Percentiles rank a stretch among this genome's conserved stretches.
These are phyloP conservation scores for Saprolegnia parasitica DNA, from an alignment of 352 stramenopile species.

Conservation along the genomic window DNA sequence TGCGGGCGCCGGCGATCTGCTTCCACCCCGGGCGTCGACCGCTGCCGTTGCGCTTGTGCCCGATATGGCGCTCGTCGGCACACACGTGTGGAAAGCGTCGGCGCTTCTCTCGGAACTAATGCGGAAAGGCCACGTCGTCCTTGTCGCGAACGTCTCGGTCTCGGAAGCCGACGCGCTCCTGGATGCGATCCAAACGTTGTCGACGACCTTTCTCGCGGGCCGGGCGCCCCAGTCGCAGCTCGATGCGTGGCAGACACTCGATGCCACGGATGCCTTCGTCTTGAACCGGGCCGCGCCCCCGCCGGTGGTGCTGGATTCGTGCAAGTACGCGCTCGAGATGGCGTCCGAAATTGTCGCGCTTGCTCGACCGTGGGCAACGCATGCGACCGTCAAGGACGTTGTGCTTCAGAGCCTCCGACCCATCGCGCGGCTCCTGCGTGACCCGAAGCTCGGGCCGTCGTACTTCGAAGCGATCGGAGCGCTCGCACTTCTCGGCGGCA, in stretches of 20 bases:
- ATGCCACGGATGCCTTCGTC: neutral
- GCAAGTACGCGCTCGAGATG: conserved; percentile 13
- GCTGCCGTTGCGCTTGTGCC: conserved; percentile 41
- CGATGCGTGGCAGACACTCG: neutral
- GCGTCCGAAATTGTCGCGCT: conserved; percentile 6
- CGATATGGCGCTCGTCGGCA: conserved; percentile 51
- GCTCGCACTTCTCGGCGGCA: conserved; percentile 45
- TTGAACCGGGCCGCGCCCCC: neutral
- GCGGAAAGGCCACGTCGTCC: conserved; percentile 43
- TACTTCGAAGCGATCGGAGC: conserved; percentile 44
- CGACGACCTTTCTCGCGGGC: neutral
- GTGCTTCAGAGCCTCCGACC: neutral
- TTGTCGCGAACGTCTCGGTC: neutral
- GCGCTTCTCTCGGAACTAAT: conserved; percentile 44
- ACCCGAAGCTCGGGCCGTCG: neutral
- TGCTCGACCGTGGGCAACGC: neutral
- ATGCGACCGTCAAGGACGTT: neutral
- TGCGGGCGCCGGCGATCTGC: conserved; percentile 45
- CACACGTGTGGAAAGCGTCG: conserved; percentile 59
- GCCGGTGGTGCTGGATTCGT: neutral
- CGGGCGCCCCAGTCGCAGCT: neutral
- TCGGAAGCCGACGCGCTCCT: neutral
- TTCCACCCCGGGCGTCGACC: conserved; percentile 50
- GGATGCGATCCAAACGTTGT: neutral
- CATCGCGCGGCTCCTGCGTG: neutral